phyloP scores from a whole-genome alignment of 345 rosid genomes.

The Sonneratia alba region DNA sequence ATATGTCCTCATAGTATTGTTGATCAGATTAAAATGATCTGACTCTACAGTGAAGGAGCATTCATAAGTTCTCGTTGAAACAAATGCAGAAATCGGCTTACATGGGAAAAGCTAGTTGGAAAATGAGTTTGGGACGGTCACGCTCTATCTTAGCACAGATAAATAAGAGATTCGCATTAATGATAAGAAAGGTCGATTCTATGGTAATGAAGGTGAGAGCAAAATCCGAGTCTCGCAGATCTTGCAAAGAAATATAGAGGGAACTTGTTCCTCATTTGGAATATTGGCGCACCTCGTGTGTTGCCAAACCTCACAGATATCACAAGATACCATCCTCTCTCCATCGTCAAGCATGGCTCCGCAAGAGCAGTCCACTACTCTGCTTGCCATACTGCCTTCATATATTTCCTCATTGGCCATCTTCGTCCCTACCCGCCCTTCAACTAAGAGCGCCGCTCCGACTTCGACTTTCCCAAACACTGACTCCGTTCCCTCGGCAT shows the following conservation, averaged over 20 bases:
- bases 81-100: too few relatives aligned
- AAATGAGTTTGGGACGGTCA: too few relatives aligned
- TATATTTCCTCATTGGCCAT: slow-evolving; percentile 13
- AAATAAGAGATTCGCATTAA: neutral
- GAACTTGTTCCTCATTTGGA: slow-evolving; percentile 55
- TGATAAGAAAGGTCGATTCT: neutral
- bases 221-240: slow-evolving; percentile 69
- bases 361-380: slow-evolving; percentile 51
- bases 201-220: slow-evolving; percentile 47
- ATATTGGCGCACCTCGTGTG: slow-evolving; percentile 70
- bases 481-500: slow-evolving; percentile 24
- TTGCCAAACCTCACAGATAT: slow-evolving; percentile 86
- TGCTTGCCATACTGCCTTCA: slow-evolving; percentile 19
- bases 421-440: slow-evolving; percentile 29
- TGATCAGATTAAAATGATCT: too few relatives aligned
- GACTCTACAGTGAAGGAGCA: too few relatives aligned
- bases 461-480: slow-evolving; percentile 34
- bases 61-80: too few relatives aligned
- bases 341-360: slow-evolving; percentile 78
- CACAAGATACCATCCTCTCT: slow-evolving; percentile 73
- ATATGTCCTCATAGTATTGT: too few relatives aligned
- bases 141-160: too few relatives aligned
- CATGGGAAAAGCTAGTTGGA: too few relatives aligned
- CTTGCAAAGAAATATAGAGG: slow-evolving; percentile 70
- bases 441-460: slow-evolving; percentile 37